Percentiles rank a stretch among this genome's conserved stretches.
Conservation (phyloP, 345 rosid genomes). For the Passiflora organensis region DNA sequence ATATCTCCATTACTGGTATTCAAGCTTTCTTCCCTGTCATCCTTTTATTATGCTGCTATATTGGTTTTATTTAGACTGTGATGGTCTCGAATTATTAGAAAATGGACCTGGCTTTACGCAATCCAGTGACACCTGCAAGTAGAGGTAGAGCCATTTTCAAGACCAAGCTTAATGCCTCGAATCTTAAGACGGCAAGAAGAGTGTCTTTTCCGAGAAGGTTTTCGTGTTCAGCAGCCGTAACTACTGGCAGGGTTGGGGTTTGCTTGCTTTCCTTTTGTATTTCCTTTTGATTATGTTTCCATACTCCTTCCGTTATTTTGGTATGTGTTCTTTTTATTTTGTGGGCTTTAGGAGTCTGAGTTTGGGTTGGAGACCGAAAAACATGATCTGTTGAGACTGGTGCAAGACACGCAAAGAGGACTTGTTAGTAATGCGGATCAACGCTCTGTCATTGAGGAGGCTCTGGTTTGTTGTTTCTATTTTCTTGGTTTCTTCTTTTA, state of each 20-base stretch:
- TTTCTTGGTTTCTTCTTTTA: not conserved
- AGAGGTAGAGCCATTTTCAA: conserved; percentile 21
- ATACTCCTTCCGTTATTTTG: not conserved
- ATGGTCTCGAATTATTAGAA: no score
- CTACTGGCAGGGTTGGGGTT: conserved; percentile 37
- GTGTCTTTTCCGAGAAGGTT: conserved; percentile 22
- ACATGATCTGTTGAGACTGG: conserved; percentile 55
- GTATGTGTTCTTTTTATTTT: conserved; percentile 4
- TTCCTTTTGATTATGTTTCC: not conserved
- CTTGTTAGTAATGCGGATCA: conserved; percentile 54
- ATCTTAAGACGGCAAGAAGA: conserved; percentile 16
- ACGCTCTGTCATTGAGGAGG: conserved; percentile 74
- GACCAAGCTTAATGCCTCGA: conserved; percentile 20
- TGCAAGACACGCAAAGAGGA: conserved; percentile 75
- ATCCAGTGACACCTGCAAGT: conserved; percentile 9
- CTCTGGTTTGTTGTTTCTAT: conserved; percentile 45
- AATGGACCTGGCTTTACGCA: no score
- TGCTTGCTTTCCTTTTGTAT: not conserved
- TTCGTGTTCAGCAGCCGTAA: conserved; percentile 36
- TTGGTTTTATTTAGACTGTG: no score
- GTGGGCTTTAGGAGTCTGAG: conserved; percentile 43
- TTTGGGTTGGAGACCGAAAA: conserved; percentile 61
- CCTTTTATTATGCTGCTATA: no score
- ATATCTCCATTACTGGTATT: no score
- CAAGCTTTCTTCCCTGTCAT: no score